phyloP scores from a whole-genome alignment of 2,329 filamentous ascomycete species.

The Neonectria coccinea region DNA sequence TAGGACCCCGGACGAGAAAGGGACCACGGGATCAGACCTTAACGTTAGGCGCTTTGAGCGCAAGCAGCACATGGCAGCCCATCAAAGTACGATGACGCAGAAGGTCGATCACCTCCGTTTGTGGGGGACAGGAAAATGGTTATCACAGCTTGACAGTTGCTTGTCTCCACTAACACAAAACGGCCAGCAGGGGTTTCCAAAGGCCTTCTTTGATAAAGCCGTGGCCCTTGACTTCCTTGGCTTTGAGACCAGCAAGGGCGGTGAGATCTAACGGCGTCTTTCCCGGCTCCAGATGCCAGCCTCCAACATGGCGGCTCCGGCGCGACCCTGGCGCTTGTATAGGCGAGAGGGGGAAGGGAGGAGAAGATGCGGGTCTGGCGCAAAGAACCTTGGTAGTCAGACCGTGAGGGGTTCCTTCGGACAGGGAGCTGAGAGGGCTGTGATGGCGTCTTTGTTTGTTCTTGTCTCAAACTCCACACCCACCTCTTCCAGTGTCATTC shows the following conservation, averaged over 20 bases:
- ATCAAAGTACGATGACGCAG: conserved; percentile 13
- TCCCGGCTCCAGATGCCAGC: background rate
- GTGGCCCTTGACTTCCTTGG: conserved; percentile 1
- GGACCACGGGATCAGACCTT: conserved; percentile 12
- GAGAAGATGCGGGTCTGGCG: background rate
- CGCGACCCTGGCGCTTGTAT: conserved; percentile 5
- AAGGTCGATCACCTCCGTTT: background rate
- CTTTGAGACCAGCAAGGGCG: conserved; percentile 13
- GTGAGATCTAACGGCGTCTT: conserved; percentile 9
- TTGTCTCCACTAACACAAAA: background rate
- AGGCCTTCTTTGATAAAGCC: background rate
- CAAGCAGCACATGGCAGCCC: conserved; percentile 3
- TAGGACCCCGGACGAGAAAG: conserved; percentile 19
- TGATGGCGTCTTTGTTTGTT: background rate
- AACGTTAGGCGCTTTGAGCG: conserved; percentile 11
- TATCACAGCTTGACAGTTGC: background rate
- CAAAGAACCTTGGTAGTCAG: background rate
- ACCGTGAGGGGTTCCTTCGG: background rate
- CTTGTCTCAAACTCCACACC: background rate
- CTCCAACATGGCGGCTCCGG: conserved; percentile 1
- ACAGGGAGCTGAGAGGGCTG: background rate
- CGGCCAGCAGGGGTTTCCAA: conserved; percentile 11
- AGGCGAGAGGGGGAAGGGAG: background rate
- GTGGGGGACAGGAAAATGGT: background rate
- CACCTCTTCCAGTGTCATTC: background rate